Evolutionary conservation across 2,329 filamentous ascomycete species (phyloP), one percentile per base, ranked within the genome.

Genomic region (Aspergillus terreus): DNA sequence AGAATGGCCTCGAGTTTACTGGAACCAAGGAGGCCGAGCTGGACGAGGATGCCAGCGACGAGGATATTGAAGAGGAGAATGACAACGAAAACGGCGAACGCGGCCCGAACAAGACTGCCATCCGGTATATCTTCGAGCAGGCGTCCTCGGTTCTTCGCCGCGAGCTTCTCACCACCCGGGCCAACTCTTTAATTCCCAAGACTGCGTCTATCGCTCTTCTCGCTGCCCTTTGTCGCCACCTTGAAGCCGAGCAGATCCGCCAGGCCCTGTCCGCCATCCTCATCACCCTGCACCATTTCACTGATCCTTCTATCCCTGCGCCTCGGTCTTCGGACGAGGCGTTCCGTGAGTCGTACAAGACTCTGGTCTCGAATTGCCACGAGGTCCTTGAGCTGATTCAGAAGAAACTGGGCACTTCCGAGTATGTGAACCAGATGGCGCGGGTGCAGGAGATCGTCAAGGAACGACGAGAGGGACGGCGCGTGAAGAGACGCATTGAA

Each of bases 401-500:
- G 75, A 87, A 86, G 75, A 91, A 88, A 66, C 78, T 96, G 47
- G 94, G 92, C 38, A 90, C 87, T 2, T 82, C 84, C 1, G 83
- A 83, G 55, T 99, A 92, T 72, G 84, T 92, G n/a, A 78, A 80
- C 49, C 80, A 86, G 43, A 78, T 97, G 64, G 71, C 88, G 36
- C 80, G 81, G 38, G 89, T 95, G 6, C 83, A 90, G 54, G 84
- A 87, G 47, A 81, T 79, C 14, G 85, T 94, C n/a, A 82, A 82
- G 64, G 79, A 81, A 58, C 83, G 86, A 63, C 79, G 94, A 59
- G 83, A 90, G 66, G 82, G 85, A 63, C 78, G 95, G 58, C 83
- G 87, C 49, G 83, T 80, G 57, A 99, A 99, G 82, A 82, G 94
- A 63, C 89, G 90, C 72, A 89, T 97, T 58, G 92, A 95, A 67